Evolutionary conservation across 2,329 filamentous ascomycete genomes (phyloP).

Genomic region (Trichophyton mentagrophytes): DNA sequence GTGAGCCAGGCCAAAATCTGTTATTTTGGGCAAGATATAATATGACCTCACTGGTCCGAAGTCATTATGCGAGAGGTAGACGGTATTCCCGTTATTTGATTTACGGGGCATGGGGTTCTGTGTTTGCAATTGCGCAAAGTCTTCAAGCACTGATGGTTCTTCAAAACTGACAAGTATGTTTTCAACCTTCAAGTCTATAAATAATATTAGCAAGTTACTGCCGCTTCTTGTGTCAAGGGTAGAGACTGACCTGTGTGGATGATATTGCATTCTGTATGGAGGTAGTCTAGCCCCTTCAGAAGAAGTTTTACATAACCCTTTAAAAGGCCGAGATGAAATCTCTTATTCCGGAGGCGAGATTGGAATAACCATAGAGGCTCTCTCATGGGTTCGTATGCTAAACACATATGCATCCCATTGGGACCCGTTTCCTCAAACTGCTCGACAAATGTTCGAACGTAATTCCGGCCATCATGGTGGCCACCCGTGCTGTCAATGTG

Average conservation of each 20-base stretch:
- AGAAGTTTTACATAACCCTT: conserved; percentile 26
- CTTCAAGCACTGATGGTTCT: conserved; percentile 16
- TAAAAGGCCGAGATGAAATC: conserved; percentile 21
- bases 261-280: conserved; percentile 32
- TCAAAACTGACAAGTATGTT: conserved; percentile 29
- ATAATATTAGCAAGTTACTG: not conserved
- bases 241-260: conserved; percentile 29
- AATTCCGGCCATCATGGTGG: conserved; percentile 20
- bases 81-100: conserved; percentile 10
- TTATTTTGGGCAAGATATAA: conserved; percentile 7
- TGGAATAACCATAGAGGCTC: conserved; percentile 25
- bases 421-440: conserved; percentile 21
- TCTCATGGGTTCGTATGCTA: conserved; percentile 27
- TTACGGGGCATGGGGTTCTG: conserved; percentile 22
- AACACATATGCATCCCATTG: conserved; percentile 23
- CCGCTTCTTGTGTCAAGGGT: no score
- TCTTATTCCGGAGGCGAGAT: conserved; percentile 15
- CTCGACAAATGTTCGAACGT: conserved; percentile 24
- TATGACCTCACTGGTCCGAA: conserved; percentile 3
- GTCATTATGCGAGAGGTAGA: conserved; percentile 6
- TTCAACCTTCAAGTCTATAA: conserved; percentile 30
- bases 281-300: conserved; percentile 30
- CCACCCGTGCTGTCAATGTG: conserved; percentile 21
- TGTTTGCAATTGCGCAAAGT: conserved; percentile 14
- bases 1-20: conserved; percentile 8